Evolutionary conservation across 805 yeast genomes (phyloP), one percentile per base, ranked within the genome.

Genomic region (Metschnikowia shivogae): DNA sequence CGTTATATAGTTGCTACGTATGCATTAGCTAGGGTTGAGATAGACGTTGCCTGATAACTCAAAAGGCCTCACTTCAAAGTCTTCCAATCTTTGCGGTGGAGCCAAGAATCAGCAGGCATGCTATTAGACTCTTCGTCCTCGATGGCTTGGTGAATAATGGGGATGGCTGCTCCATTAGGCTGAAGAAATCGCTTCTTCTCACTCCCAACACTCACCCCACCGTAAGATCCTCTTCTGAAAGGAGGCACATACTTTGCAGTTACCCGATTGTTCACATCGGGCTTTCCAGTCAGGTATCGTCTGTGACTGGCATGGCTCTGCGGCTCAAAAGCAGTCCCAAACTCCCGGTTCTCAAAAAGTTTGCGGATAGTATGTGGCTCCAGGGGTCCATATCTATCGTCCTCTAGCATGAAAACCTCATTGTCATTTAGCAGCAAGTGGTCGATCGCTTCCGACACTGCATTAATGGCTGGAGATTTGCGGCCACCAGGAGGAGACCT

Each of bases 161-260:
- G 45, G 14, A 42, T 42, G 8, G 42, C 42, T 24, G 43, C n/a
- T 11, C 44, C 52, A 24, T 32, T 42, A 5, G 56, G 43, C 17
- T 46, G 39, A 20, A 45, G 34, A 10, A 51, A 45, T 11, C 57
- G 52, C 30, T 46, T 42, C 27, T 43, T 54, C 6, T 54, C 57
- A n/a, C 45, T 42, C 11, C 24, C 34, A n/a, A 36, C 36, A 8
- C 48, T 45, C 36, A 44, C 47, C n/a, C 50, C 47, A 19, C 45
- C 46, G 31, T 63, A 67, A 4, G 82, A 76, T 0, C 78, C 76
- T 59, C 89, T 72, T 52, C 83, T 67, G 55, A 77, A 82, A n/a
- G 89, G 89, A 17, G 90, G 90, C 33, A 84, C 68, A 54, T 84
- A 84, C 58, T 80, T 82, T 3, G 86, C 86, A 3, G 54, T 38